Evolutionary conservation across 73 alveolate genomes (phyloP).

Genomic region (Loxodes magnus): DNA sequence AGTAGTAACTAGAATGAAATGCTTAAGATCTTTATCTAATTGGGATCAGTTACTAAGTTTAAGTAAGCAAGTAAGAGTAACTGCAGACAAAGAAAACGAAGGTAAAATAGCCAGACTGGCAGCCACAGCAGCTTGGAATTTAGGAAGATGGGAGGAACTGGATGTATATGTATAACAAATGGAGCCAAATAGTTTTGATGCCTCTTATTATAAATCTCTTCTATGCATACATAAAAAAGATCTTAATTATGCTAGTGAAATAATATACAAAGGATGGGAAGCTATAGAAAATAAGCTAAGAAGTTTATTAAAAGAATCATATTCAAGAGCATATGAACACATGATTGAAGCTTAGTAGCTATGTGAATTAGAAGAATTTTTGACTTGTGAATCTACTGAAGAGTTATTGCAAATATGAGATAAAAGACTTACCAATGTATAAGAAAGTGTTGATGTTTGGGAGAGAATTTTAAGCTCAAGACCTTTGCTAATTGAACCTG

Average conservation of each 20-base stretch:
- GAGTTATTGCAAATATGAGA: slow-evolving; percentile 65
- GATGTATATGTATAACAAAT: slow-evolving; percentile 60
- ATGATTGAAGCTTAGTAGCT: slow-evolving; percentile 70
- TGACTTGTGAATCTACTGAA: slow-evolving; percentile 41
- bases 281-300: slow-evolving; percentile 74
- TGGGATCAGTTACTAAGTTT: slow-evolving; percentile 69
- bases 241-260: slow-evolving; percentile 66
- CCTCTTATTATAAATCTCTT: slow-evolving; percentile 84
- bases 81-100: slow-evolving; percentile 6
- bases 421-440: slow-evolving; percentile 36
- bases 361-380: slow-evolving; percentile 80
- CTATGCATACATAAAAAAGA: slow-evolving; percentile 67
- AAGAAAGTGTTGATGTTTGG: slow-evolving; percentile 61
- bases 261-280: slow-evolving; percentile 79
- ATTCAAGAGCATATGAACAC: slow-evolving; percentile 75
- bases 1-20: slow-evolving; percentile 51
- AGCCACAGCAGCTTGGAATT: slow-evolving; percentile 84
- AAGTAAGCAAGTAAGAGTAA: slow-evolving; percentile 21
- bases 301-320: slow-evolving; percentile 71
- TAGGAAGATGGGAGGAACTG: slow-evolving; percentile 91
- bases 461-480: slow-evolving; percentile 67
- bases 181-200: slow-evolving; percentile 70
- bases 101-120: slow-evolving; percentile 61
- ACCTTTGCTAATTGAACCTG: slow-evolving; percentile 48
- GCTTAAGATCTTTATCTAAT: slow-evolving; percentile 87